Base-by-base conservation (phyloP, 306 rosid species). In the Lathyrus oleraceus region DNA sequence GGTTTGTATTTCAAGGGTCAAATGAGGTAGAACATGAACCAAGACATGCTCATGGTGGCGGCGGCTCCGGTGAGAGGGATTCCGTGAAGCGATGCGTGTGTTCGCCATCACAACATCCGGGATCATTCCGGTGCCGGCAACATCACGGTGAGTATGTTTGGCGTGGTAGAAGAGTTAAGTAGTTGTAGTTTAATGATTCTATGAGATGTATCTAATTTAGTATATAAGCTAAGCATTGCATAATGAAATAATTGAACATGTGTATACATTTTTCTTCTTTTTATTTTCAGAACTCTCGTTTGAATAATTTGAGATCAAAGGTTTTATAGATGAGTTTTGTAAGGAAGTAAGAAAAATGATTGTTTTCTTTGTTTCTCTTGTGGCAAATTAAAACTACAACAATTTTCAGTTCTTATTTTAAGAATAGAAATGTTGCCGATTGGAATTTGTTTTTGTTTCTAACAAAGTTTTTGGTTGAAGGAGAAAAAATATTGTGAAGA, bases 91-190 rank as follows among this genome's bases (percentile, higher is more conserved):
- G 56, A 20, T 89, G 98, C 23, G 49, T 79, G 72, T 90, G 98
- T 67, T 92, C 98, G 8, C 96, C 96, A 40, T 88, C 96, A 2
- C 74, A 42, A 69, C 96, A 92, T 76, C 96, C 93, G 0, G 96
- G 96, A 14, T 90, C 98, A 25, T 92, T 90, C 70, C 88, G 96
- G 72, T 92, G 98, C 61, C 81, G 98, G 42, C 89, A 78, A n/a
- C 98, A 88, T 76, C 91, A 49, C 2, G 83, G 64, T 6, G 73
- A 81, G 78, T 88, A 92, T 52, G 88, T 81, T 6, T 92, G 96
- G 96, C 88, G 83, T 7, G 67, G 88, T 36, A 78, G 84, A 67
- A 27, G 21, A 51, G 51, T 48, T 13, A 70, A 67, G 66, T 70
- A 61, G 51, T 8, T 11, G 13, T 32, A 40, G 20, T 17, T 5